Base-by-base conservation (phyloP, 768 basidiomycete genomes). In the Xerocomellus dryophilus region DNA sequence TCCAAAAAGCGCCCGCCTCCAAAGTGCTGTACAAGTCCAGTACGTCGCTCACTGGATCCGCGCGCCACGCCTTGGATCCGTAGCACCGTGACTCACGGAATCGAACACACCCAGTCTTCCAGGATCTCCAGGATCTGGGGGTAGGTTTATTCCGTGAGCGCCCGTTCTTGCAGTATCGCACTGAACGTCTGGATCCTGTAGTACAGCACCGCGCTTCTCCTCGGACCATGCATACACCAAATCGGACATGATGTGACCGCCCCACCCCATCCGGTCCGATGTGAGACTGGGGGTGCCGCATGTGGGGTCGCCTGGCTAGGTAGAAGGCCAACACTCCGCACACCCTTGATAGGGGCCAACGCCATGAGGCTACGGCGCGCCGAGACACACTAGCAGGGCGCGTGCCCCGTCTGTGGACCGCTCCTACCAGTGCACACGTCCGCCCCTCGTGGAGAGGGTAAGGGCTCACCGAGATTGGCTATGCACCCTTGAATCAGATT, bases 361-460 rank as follows among this genome's bases (percentile, higher is more conserved):
- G 2, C 54, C 65, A 65, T 53, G 64, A 58, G 65, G 64, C 42
- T 46, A 58, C 57, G 50, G 62, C 35, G 51, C 59, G 46, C 61
- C 47, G 21, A n/a, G 38, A 29, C 49, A 40, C 61, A 49, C 46
- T n/a, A 5, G 54, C 45, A 57, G 41, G 36, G 54, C 43, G 38
- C 52, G 52, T 43, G 43, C 21, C 35, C 39, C 35, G 40, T 34
- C 55, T 21, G 27, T 36, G 45, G 18, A 43, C 29, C 46, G 29
- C 15, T 31, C 54, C 10, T 39, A 5, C 35, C 36, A 12, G 17
- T 38, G 14, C 32, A 34, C 32, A 34, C 32, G 32, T 29, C 32
- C 42, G 31, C 10, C 9, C 27, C 52, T 48, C 48, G 48, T 50
- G 59, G 58, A 20, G 31, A 25, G 14, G 32, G 44, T 43, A n/a